Evolutionary conservation across 208 protist species (phyloP).

Genomic region (Leishmania tropica): DNA sequence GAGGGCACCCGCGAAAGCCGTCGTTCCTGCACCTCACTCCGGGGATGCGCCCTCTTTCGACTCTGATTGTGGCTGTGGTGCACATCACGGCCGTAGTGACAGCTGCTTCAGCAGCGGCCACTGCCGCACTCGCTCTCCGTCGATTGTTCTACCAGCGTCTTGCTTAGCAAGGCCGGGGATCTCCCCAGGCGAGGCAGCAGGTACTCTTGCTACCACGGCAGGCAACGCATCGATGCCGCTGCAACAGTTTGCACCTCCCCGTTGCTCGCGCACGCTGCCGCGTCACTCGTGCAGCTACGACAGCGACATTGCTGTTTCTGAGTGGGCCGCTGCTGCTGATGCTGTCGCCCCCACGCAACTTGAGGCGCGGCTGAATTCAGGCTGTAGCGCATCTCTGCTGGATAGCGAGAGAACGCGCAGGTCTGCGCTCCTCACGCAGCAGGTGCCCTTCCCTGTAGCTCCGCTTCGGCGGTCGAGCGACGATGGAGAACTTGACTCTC

Average conservation of each 20-base stretch:
- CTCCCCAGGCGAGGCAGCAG: not conserved
- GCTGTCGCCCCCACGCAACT: not conserved
- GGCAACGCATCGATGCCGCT: not conserved
- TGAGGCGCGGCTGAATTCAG: not conserved
- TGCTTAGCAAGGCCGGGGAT: not conserved
- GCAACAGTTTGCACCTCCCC: constrained; percentile 5
- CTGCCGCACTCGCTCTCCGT: constrained; percentile 17
- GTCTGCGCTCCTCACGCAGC: not conserved
- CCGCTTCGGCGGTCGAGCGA: not conserved
- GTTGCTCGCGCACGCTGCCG: constrained; percentile 30
- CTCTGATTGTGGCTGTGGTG: not conserved
- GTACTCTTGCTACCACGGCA: not conserved
- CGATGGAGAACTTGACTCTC: not conserved
- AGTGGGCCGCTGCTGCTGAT: not conserved
- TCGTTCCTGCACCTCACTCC: not conserved
- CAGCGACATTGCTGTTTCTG: not conserved
- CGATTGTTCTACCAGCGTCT: constrained; percentile 7
- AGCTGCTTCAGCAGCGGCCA: not conserved
- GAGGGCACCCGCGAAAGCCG: not conserved
- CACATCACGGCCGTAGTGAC: not conserved
- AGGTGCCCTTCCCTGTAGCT: not conserved
- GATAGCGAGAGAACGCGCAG: not conserved
- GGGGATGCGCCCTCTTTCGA: not conserved
- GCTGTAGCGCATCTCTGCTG: not conserved
- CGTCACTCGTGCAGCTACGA: constrained; percentile 31